Conservation (phyloP, 2,329 filamentous ascomycete species). For the Ophiostoma fasciatum region DNA sequence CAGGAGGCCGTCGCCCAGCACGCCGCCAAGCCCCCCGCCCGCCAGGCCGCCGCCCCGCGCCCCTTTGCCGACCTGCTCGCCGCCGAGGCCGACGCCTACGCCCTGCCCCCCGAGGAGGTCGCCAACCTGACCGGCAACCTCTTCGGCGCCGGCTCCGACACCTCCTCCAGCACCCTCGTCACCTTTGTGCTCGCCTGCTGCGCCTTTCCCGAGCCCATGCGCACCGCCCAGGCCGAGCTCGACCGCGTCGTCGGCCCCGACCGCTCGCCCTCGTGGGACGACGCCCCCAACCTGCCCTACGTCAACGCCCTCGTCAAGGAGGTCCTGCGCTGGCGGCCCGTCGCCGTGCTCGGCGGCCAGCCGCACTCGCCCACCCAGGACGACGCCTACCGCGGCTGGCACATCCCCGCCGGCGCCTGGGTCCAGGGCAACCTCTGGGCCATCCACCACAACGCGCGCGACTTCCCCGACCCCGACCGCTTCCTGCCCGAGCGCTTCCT, state of each 20-base stretch:
- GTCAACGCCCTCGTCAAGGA: constrained; percentile 40
- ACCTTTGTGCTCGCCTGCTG: constrained; percentile 35
- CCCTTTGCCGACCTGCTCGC: constrained; percentile 33
- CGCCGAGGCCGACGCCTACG: constrained; percentile 29
- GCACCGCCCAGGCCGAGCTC: constrained; percentile 35
- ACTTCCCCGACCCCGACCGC: constrained; percentile 31
- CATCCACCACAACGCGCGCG: constrained; percentile 29
- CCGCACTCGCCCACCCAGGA: constrained; percentile 34
- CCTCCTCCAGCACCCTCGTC: constrained; percentile 29
- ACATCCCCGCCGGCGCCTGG: constrained; percentile 34
- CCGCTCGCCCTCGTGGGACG: constrained; percentile 32
- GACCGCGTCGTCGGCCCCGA: constrained; percentile 32
- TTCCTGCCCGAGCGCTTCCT: constrained; percentile 29
- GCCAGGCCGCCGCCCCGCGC: constrained; percentile 14
- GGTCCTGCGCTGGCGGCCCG: constrained; percentile 38
- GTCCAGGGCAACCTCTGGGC: constrained; percentile 37
- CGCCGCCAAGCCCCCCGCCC: constrained; percentile 13
- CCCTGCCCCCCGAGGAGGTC: constrained; percentile 28
- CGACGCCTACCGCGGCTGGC: constrained; percentile 30
- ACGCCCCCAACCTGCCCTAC: constrained; percentile 35
- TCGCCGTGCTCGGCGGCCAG: constrained; percentile 34
- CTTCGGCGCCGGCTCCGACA: constrained; percentile 34
- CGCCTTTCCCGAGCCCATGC: constrained; percentile 30
- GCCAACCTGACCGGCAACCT: constrained; percentile 31
- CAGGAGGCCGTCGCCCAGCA: constrained; percentile 31